phyloP scores from a whole-genome alignment of 2,329 filamentous ascomycete genomes.

The Colletotrichum eremochloae region DNA sequence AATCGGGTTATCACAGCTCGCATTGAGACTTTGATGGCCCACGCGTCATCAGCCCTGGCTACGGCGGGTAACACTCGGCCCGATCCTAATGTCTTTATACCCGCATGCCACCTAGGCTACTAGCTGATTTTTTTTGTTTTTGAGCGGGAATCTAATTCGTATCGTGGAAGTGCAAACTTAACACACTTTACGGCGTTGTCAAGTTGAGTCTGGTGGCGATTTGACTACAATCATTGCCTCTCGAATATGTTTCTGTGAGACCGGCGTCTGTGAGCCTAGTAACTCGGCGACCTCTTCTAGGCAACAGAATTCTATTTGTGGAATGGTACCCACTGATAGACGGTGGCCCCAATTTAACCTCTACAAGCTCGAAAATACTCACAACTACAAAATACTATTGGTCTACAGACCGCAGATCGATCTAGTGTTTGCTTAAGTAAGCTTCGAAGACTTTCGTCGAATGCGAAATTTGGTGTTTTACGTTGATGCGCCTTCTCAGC shows the following conservation, averaged over 20 bases:
- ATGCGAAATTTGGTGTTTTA: neutral
- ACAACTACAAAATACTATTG: neutral
- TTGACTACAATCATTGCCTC: neutral
- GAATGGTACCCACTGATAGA: neutral
- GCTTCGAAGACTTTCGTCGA: neutral
- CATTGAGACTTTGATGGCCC: too few relatives aligned
- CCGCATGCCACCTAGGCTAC: too few relatives aligned
- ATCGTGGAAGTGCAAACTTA: too few relatives aligned
- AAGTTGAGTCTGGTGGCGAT: neutral
- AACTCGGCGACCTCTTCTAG: neutral
- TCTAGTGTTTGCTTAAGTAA: neutral
- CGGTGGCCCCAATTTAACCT: neutral
- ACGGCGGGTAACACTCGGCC: too few relatives aligned
- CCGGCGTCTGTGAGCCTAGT: neutral
- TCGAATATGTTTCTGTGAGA: neutral
- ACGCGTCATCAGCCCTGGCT: too few relatives aligned
- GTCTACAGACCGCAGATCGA: neutral
- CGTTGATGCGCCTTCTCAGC: too few relatives aligned
- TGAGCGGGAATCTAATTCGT: too few relatives aligned
- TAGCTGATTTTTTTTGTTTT: too few relatives aligned
- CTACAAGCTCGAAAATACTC: neutral
- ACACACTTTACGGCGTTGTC: neutral
- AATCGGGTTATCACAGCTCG: too few relatives aligned
- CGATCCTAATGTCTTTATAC: too few relatives aligned
- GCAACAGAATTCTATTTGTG: neutral